Conservation (phyloP, 2,329 filamentous ascomycete species). For the Cadophora gregata region DNA sequence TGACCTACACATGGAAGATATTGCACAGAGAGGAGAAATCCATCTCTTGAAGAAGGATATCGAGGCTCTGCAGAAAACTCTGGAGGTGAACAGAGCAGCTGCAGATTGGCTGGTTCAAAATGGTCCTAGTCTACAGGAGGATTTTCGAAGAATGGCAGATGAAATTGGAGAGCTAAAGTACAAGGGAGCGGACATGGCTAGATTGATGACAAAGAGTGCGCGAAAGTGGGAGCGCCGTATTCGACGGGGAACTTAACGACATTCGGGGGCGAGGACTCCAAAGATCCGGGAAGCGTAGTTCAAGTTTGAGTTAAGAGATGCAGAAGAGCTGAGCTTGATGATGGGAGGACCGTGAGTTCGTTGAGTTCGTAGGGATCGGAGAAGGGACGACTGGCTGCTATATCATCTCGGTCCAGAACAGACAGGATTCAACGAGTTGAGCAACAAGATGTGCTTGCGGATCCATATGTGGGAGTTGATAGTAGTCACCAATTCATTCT, state of each 20-base stretch:
- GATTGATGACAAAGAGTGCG: background rate
- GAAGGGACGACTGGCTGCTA: no score
- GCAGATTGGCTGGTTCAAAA: background rate
- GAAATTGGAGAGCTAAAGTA: background rate
- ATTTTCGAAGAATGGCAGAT: background rate
- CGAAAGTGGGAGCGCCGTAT: background rate
- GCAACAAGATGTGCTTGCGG: background rate
- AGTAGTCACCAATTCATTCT: background rate
- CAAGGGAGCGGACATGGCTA: background rate
- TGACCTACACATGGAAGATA: background rate
- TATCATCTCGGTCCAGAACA: no score
- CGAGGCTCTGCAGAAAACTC: background rate
- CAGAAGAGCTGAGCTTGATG: background rate
- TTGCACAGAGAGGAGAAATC: constrained; percentile 2
- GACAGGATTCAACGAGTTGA: no score
- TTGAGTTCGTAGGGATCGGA: no score
- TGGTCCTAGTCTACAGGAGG: background rate
- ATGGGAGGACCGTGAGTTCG: no score
- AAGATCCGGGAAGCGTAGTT: background rate
- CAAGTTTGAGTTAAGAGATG: background rate
- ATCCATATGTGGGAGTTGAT: background rate
- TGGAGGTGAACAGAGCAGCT: background rate
- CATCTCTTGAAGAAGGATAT: constrained; percentile 7
- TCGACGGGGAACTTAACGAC: no score
- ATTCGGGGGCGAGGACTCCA: background rate